Evolutionary conservation across 2,329 filamentous ascomycete genomes (phyloP).

Genomic region (Kalaharituber pfeilii): DNA sequence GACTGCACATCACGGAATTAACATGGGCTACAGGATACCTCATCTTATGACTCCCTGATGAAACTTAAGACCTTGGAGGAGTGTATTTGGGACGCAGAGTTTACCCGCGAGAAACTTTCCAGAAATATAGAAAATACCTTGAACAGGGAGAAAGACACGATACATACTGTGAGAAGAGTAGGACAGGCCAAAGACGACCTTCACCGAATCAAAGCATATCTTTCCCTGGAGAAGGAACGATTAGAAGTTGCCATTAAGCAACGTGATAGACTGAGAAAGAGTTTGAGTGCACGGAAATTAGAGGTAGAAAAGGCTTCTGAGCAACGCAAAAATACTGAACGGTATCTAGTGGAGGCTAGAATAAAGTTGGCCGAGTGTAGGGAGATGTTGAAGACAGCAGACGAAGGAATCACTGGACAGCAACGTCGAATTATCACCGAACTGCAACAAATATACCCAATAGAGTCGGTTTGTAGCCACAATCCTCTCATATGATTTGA

Average conservation of each 20-base stretch:
- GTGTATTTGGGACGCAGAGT: constrained; percentile 48
- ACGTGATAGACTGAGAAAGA: constrained; percentile 49
- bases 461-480: constrained; percentile 38
- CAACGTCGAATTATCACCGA: constrained; percentile 76
- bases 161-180: constrained; percentile 25
- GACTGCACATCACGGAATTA: constrained; percentile 26
- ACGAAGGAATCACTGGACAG: constrained; percentile 62
- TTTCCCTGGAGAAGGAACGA: constrained; percentile 47
- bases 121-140: constrained; percentile 38
- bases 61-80: constrained; percentile 47
- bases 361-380: constrained; percentile 42
- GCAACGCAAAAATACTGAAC: constrained; percentile 40
- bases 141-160: constrained; percentile 25
- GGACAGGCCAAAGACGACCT: constrained; percentile 29
- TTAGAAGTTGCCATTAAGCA: constrained; percentile 45
- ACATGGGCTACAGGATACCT: constrained; percentile 31
- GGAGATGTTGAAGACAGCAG: constrained; percentile 38
- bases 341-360: constrained; percentile 44
- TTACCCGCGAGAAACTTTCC: constrained; percentile 42
- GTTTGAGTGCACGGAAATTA: constrained; percentile 45
- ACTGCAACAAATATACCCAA: constrained; percentile 60
- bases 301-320: constrained; percentile 49
- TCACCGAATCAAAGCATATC: constrained; percentile 32
- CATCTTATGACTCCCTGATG: constrained; percentile 48
- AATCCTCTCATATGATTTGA: not conserved